These are phyloP conservation scores for Neonothopanus nambi DNA, from an alignment of 1,284 basidiomycete genomes.

Conservation along the genomic window DNA sequence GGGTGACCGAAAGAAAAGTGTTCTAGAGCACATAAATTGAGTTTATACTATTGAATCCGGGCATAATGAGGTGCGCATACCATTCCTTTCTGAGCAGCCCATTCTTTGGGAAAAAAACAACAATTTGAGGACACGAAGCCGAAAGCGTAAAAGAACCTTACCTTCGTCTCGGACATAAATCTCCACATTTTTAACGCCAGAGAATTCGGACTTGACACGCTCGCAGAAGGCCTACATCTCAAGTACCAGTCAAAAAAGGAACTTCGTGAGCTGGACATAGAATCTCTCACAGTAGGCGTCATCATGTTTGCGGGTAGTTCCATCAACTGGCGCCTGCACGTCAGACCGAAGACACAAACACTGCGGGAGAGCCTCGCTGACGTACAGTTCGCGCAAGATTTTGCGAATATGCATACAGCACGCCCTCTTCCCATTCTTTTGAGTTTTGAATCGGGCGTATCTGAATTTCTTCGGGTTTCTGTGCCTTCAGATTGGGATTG, in stretches of 20 bases:
- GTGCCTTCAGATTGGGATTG: slow-evolving; percentile 51
- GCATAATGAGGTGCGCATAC: not conserved
- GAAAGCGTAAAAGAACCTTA: slow-evolving; percentile 27
- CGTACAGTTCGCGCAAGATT: slow-evolving; percentile 80
- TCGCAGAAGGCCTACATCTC: slow-evolving; percentile 63
- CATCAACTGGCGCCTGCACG: slow-evolving; percentile 54
- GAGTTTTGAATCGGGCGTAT: slow-evolving; percentile 47
- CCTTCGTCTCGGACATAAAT: slow-evolving; percentile 78
- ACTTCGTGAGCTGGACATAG: not conserved
- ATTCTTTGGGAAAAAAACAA: not conserved
- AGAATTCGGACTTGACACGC: slow-evolving; percentile 69
- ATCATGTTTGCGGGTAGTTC: slow-evolving; percentile 85
- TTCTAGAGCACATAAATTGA: slow-evolving; percentile 40
- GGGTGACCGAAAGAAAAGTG: slow-evolving; percentile 86
- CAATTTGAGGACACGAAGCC: not conserved
- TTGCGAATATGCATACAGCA: slow-evolving; percentile 76
- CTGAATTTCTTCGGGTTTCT: slow-evolving; percentile 47
- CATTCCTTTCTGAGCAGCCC: slow-evolving; percentile 13
- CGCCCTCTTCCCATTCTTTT: slow-evolving; percentile 70
- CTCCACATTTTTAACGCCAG: slow-evolving; percentile 67
- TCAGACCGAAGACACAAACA: not conserved
- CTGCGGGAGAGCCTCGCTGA: not conserved
- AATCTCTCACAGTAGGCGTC: slow-evolving; percentile 65
- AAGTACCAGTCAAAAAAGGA: not conserved
- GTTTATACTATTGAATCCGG: slow-evolving; percentile 6